A percentile compares a stretch with the other conserved stretches of the same genome.
These are phyloP conservation scores for Echites panduratus DNA, from an alignment of 257 asterid genomes.

Conservation along the genomic window DNA sequence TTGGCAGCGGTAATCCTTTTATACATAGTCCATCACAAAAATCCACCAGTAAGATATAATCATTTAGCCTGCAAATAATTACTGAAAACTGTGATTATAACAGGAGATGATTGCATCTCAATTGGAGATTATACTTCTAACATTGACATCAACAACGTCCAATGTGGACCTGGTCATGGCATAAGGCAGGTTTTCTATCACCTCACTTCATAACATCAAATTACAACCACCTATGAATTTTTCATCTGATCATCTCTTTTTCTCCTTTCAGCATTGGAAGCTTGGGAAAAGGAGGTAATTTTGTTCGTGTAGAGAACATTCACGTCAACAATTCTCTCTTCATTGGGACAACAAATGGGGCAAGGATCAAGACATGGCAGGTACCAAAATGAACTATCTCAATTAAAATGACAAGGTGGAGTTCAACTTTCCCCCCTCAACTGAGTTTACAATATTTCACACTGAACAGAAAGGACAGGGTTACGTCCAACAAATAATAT, in stretches of 20 bases:
- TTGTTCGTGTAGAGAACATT: constrained; percentile 53
- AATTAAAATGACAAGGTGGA: background rate
- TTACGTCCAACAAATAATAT: constrained; percentile 34
- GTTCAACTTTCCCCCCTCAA: background rate
- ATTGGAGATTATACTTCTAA: constrained; percentile 57
- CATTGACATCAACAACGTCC: constrained; percentile 33
- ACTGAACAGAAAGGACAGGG: constrained; percentile 49
- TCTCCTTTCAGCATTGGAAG: constrained; percentile 57
- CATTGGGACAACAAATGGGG: constrained; percentile 74
- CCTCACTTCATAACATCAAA: background rate
- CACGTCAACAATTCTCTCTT: constrained; percentile 34
- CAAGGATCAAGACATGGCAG: constrained; percentile 93
- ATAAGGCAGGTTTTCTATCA: constrained; percentile 48
- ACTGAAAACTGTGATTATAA: background rate
- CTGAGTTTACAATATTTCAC: background rate
- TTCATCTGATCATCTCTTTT: background rate
- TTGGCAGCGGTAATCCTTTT: constrained; percentile 38
- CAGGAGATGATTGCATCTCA: constrained; percentile 82
- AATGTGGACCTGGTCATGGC: constrained; percentile 88
- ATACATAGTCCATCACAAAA: too few relatives aligned
- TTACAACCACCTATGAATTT: background rate
- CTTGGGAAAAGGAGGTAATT: constrained; percentile 51
- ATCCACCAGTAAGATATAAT: background rate
- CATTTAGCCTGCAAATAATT: background rate
- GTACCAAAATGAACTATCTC: constrained; percentile 21